These are phyloP conservation scores for Escallonia rubra DNA, from an alignment of 129 eudicot genomes.

Conservation along the genomic window DNA sequence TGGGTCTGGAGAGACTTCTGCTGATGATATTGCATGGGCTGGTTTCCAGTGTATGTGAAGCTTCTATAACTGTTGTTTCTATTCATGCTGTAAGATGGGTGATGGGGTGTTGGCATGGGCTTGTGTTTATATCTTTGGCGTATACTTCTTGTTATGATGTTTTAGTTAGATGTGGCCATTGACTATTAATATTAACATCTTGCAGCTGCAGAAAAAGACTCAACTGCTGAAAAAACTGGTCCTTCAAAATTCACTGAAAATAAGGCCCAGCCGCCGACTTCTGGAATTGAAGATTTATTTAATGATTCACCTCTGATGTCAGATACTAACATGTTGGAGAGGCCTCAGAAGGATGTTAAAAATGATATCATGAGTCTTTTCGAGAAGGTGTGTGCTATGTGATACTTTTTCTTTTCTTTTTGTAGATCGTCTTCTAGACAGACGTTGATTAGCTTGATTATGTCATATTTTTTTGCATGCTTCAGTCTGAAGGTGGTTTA, in stretches of 20 bases:
- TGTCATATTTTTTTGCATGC: not conserved
- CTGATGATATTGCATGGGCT: constrained; percentile 87
- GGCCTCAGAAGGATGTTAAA: constrained; percentile 84
- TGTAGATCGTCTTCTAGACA: not conserved
- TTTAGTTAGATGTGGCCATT: not conserved
- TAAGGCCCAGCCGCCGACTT: constrained; percentile 18
- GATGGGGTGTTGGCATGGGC: not conserved
- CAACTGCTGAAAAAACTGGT: constrained; percentile 27
- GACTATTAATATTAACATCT: constrained; percentile 11
- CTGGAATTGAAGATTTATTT: constrained; percentile 26
- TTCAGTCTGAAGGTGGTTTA: not conserved
- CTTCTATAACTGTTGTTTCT: not conserved
- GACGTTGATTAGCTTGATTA: not conserved
- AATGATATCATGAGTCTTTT: constrained; percentile 95
- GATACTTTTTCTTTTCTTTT: no score
- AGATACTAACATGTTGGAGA: constrained; percentile 31
- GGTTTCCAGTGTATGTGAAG: constrained; percentile 78
- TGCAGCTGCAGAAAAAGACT: constrained; percentile 72
- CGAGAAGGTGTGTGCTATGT: constrained; percentile 60
- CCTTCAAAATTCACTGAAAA: constrained; percentile 20
- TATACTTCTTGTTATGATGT: not conserved
- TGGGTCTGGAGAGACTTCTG: constrained; percentile 45
- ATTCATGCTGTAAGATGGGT: not conserved
- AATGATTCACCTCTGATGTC: constrained; percentile 2
- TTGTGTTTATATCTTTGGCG: no score